Conservation (phyloP, 768 basidiomycete genomes). For the Stropharia rugosoannulata region DNA sequence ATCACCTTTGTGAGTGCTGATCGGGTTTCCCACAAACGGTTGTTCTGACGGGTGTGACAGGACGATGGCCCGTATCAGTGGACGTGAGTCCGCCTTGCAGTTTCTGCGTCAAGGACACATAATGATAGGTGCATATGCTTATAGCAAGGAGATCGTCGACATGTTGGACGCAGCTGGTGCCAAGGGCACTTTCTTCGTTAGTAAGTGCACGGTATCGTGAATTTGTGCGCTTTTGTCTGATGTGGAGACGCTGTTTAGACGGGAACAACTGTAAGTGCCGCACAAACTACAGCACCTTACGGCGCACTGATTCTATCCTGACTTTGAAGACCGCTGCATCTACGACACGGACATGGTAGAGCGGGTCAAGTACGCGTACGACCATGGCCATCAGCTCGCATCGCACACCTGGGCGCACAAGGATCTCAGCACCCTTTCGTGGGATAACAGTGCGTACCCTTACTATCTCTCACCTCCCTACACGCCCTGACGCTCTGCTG, state of each 20-base stretch:
- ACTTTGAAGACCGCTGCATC: constrained; percentile 33
- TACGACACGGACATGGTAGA: constrained; percentile 25
- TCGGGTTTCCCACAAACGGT: not conserved
- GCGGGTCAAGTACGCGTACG: constrained; percentile 35
- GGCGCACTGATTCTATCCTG: not conserved
- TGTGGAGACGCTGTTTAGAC: constrained; percentile 18
- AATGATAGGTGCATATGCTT: not conserved
- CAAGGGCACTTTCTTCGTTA: constrained; percentile 44
- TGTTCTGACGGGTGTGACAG: constrained; percentile 13
- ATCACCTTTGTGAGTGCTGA: constrained; percentile 19
- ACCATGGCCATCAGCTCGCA: constrained; percentile 40
- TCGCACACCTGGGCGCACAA: constrained; percentile 47
- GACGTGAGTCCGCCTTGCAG: constrained; percentile 12
- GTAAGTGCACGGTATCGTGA: constrained; percentile 16
- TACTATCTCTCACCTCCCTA: not conserved
- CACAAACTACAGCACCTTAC: not conserved
- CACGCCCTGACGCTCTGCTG: not conserved
- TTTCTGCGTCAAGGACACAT: not conserved
- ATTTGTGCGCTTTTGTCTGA: not conserved
- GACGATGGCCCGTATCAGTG: constrained; percentile 36
- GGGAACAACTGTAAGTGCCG: constrained; percentile 35
- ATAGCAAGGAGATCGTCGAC: constrained; percentile 30
- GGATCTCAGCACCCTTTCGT: constrained; percentile 28
- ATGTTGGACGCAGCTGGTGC: constrained; percentile 30
- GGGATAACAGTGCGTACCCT: constrained; percentile 28